Percentiles rank a stretch among this genome's conserved stretches.
Evolutionary conservation across 345 rosid species (phyloP).

Genomic region (Anacardium occidentale): DNA sequence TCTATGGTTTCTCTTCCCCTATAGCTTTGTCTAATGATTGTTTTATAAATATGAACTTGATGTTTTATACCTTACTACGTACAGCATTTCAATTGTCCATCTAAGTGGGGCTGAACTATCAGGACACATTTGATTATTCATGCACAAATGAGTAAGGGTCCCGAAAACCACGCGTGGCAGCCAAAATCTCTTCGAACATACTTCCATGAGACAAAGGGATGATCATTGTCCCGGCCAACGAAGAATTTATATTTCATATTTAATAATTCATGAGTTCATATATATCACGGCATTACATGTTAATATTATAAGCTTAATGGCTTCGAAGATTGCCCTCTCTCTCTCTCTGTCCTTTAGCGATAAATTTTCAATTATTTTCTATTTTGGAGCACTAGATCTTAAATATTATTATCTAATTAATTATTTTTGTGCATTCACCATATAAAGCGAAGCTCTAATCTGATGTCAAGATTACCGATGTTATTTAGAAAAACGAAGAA

Average conservation of each 20-base stretch:
- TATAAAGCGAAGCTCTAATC: too few relatives aligned
- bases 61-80: background rate
- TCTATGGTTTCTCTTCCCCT: too few relatives aligned
- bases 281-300: constrained; percentile 13
- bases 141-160: constrained; percentile 8
- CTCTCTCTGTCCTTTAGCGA: background rate
- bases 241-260: constrained; percentile 1
- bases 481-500: too few relatives aligned
- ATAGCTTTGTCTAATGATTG: background rate
- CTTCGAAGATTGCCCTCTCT: background rate
- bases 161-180: constrained; percentile 26
- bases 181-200: constrained; percentile 33
- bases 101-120: background rate
- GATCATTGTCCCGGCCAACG: constrained; percentile 39
- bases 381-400: too few relatives aligned
- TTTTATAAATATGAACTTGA: background rate
- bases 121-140: background rate
- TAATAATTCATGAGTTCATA: background rate
- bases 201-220: constrained; percentile 36
- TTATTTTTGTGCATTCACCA: too few relatives aligned
- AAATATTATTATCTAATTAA: too few relatives aligned
- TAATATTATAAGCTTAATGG: background rate
- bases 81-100: background rate
- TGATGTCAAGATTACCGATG: too few relatives aligned
- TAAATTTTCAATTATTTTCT: too few relatives aligned